Evolutionary conservation across 305 asterid genomes (phyloP).

Genomic region (Andrographis paniculata): DNA sequence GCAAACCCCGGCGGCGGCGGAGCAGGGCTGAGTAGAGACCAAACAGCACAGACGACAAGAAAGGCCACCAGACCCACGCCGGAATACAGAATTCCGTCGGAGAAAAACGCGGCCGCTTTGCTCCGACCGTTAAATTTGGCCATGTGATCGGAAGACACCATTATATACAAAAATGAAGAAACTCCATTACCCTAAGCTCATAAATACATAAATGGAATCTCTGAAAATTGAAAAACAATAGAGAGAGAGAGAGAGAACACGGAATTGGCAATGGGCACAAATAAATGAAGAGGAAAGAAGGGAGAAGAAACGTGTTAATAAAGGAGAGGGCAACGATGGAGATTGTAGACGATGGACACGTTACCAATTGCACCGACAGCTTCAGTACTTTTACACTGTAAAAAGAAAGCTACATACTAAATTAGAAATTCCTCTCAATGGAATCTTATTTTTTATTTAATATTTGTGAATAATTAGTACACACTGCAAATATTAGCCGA

Average conservation of each 20-base stretch:
- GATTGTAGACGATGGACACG: background rate
- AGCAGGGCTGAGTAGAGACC: constrained; percentile 36
- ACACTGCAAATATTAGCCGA: too few species aligned
- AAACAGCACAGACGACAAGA: constrained; percentile 41
- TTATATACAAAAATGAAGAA: constrained; percentile 1
- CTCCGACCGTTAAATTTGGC: constrained; percentile 30
- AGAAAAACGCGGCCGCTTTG: constrained; percentile 31
- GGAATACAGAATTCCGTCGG: constrained; percentile 35
- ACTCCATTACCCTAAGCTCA: too few species aligned
- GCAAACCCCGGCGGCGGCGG: constrained; percentile 21
- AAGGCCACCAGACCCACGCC: constrained; percentile 42
- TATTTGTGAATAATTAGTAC: too few species aligned
- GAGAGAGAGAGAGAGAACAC: too few species aligned
- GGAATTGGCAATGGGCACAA: too few species aligned
- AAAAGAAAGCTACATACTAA: too few species aligned
- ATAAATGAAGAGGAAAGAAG: background rate
- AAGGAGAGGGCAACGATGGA: background rate
- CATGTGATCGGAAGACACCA: constrained; percentile 42
- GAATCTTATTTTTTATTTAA: too few species aligned
- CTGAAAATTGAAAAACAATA: too few species aligned
- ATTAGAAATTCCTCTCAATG: too few species aligned
- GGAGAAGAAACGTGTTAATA: background rate
- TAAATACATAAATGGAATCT: too few species aligned
- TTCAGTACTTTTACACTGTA: background rate
- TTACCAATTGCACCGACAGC: background rate